Evolutionary conservation across 129 eudicot species (phyloP).

Genomic region (Arctium minus): DNA sequence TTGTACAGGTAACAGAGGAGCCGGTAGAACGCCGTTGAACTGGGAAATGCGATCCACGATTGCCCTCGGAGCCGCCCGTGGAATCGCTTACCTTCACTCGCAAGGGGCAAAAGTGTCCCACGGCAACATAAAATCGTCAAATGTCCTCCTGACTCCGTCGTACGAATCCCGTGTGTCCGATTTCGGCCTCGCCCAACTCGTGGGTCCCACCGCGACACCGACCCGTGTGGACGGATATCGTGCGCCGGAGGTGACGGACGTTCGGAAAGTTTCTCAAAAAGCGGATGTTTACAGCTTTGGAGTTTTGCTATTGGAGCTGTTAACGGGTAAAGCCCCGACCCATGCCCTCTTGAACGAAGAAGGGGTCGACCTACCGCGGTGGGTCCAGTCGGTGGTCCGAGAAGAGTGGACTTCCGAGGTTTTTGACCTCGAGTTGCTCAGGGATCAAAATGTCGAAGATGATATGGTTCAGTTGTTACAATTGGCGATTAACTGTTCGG

Average conservation of each 20-base stretch:
- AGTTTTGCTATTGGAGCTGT: constrained; percentile 48
- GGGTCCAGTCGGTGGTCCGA: constrained; percentile 31
- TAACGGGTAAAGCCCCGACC: constrained; percentile 65
- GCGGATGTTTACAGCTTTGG: constrained; percentile 71
- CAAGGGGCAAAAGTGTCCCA: constrained; percentile 52
- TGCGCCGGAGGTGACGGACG: constrained; percentile 65
- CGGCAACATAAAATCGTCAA: constrained; percentile 69
- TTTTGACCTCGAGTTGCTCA: constrained; percentile 23
- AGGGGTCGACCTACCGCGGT: constrained; percentile 31
- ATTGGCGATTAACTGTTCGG: constrained; percentile 20
- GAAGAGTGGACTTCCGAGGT: constrained; percentile 28
- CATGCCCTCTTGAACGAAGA: constrained; percentile 24
- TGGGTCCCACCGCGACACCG: constrained; percentile 38
- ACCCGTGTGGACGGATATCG: constrained; percentile 60
- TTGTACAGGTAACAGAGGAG: constrained; percentile 49
- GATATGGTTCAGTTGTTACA: constrained; percentile 20
- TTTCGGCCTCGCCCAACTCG: constrained; percentile 55
- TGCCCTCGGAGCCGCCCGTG: constrained; percentile 70
- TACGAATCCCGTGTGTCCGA: constrained; percentile 72
- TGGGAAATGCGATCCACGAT: constrained; percentile 56
- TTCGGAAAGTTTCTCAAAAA: constrained; percentile 49
- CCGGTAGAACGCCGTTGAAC: constrained; percentile 55
- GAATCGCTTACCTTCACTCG: constrained; percentile 51
- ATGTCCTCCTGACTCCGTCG: constrained; percentile 55
- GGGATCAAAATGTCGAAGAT: constrained; percentile 19